Percentiles rank a stretch among this genome's conserved stretches.
phyloP scores from a whole-genome alignment of 1,139 yeast genomes.

The Saccharomyces hybrid region DNA sequence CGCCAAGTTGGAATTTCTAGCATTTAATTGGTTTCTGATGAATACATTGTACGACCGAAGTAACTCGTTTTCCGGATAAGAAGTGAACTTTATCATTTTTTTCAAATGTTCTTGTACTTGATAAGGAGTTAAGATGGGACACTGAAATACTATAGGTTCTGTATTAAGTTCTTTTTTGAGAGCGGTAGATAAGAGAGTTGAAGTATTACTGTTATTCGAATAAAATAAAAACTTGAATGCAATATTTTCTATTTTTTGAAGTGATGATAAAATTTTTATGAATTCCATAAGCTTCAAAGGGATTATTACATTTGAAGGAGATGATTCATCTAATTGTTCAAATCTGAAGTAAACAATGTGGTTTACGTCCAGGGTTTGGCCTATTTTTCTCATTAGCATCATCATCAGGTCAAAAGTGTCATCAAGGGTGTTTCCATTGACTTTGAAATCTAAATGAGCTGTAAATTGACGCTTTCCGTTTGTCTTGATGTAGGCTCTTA shows the following conservation, averaged over 20 bases:
- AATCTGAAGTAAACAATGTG: not conserved
- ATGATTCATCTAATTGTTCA: not conserved
- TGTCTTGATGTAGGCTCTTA: not conserved
- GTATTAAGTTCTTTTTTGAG: not conserved
- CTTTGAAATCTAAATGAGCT: not conserved
- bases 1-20: not conserved
- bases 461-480: not conserved
- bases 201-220: not conserved
- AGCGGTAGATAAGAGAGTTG: not conserved
- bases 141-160: not conserved
- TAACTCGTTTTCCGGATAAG: not conserved
- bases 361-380: not conserved
- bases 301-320: not conserved
- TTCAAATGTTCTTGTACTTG: not conserved
- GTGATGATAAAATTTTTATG: not conserved
- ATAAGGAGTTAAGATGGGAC: not conserved
- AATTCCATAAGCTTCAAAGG: not conserved
- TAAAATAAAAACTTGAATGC: not conserved
- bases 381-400: not conserved
- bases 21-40: not conserved
- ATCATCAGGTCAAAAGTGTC: not conserved
- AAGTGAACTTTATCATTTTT: not conserved
- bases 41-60: not conserved
- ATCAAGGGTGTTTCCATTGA: not conserved
- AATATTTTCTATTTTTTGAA: not conserved